phyloP scores from a whole-genome alignment of 371 early-diverging fungal species.

The Mortierella sp. region DNA sequence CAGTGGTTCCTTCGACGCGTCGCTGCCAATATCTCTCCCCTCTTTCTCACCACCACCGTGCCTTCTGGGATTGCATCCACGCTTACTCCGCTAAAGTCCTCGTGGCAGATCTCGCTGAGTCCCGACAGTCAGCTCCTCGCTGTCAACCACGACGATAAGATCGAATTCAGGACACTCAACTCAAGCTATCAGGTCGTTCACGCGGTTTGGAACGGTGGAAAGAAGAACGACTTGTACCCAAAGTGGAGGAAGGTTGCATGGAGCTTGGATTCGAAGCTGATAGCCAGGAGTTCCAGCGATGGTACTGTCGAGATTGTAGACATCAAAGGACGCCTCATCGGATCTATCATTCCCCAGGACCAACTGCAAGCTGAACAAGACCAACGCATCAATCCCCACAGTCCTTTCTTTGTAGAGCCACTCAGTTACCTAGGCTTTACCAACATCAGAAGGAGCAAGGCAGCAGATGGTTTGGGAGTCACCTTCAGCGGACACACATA shows the following conservation, averaged over 20 bases:
- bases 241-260: constrained; percentile 61
- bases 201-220: constrained; percentile 35
- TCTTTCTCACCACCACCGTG: constrained; percentile 60
- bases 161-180: constrained; percentile 58
- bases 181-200: constrained; percentile 57
- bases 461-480: constrained; percentile 8
- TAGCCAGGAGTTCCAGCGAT: constrained; percentile 59
- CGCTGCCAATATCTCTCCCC: constrained; percentile 50
- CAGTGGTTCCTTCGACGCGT: constrained; percentile 53
- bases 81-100: constrained; percentile 48
- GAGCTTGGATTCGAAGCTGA: constrained; percentile 58
- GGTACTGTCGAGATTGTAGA: constrained; percentile 59
- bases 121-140: constrained; percentile 60
- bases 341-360: constrained; percentile 50
- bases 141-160: constrained; percentile 59
- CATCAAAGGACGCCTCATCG: constrained; percentile 47
- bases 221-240: constrained; percentile 53
- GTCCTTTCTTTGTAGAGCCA: constrained; percentile 57
- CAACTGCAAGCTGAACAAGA: constrained; percentile 18
- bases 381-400: not conserved
- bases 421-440: constrained; percentile 56
- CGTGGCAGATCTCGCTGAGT: constrained; percentile 56
- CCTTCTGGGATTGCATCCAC: constrained; percentile 58
- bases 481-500: constrained; percentile 51
- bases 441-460: constrained; percentile 25